Evolutionary conservation across 345 rosid genomes (phyloP).

Genomic region (Bruguiera gymnorhiza): DNA sequence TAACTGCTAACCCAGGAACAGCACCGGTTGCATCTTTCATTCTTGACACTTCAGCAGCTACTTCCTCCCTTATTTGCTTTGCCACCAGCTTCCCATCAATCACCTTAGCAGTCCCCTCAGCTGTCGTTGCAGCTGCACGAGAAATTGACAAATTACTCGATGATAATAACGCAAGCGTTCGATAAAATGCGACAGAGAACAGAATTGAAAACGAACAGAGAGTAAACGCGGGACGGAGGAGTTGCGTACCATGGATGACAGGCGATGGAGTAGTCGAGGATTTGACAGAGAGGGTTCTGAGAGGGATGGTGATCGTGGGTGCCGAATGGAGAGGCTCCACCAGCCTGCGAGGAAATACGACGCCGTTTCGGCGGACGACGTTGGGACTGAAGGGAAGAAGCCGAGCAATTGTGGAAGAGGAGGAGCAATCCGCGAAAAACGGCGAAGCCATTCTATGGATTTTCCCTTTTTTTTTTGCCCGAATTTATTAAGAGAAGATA

Average conservation of each 20-base stretch:
- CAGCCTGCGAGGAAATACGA: conserved; percentile 23
- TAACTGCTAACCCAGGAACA: conserved; percentile 80
- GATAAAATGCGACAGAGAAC: conserved; percentile 3
- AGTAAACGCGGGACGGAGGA: not conserved
- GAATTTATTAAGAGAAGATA: no score
- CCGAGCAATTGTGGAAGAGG: conserved; percentile 40
- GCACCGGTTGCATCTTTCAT: conserved; percentile 72
- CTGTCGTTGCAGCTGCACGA: conserved; percentile 30
- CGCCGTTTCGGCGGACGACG: conserved; percentile 4
- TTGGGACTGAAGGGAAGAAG: conserved; percentile 32
- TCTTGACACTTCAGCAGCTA: conserved; percentile 54
- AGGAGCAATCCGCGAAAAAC: conserved; percentile 30
- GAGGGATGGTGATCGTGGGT: not conserved
- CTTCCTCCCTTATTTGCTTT: conserved; percentile 64
- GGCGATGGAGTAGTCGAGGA: conserved; percentile 4
- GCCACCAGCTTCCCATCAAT: conserved; percentile 80
- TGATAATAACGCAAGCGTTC: not conserved
- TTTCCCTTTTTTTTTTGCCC: not conserved
- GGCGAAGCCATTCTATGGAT: not conserved
- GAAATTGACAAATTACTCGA: not conserved
- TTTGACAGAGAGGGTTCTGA: conserved; percentile 1
- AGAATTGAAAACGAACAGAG: no score
- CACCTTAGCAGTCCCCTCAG: conserved; percentile 47
- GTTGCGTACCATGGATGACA: not conserved
- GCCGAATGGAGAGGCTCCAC: conserved; percentile 23